Evolutionary conservation across 2,329 filamentous ascomycete species (phyloP).

Genomic region (Corynespora cassiicola): DNA sequence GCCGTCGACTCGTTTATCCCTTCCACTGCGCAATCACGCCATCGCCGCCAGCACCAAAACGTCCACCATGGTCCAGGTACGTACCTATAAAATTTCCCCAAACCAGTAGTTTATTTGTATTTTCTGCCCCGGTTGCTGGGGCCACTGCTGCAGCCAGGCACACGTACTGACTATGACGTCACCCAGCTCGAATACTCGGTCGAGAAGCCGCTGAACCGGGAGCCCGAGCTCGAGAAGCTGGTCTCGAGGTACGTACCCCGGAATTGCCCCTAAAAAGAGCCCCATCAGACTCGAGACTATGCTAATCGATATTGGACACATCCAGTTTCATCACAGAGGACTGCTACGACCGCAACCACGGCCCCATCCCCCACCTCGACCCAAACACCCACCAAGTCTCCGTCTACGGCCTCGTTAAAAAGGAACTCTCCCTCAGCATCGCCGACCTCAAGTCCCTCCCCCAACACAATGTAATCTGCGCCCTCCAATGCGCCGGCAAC

Average conservation of each 20-base stretch:
- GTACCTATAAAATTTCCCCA: constrained; percentile 16
- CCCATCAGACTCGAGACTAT: background rate
- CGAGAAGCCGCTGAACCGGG: constrained; percentile 56
- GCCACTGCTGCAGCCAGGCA: too few species aligned
- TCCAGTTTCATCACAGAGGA: constrained; percentile 56
- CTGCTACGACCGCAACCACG: constrained; percentile 66
- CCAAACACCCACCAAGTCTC: constrained; percentile 50
- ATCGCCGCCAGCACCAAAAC: constrained; percentile 30
- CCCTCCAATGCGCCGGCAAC: constrained; percentile 67
- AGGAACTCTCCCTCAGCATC: constrained; percentile 54
- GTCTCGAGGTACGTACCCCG: constrained; percentile 47
- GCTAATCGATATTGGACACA: background rate
- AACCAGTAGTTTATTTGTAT: constrained; percentile 21
- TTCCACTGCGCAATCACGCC: constrained; percentile 32
- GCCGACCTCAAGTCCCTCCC: constrained; percentile 55
- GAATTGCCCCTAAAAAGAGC: background rate
- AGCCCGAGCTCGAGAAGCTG: constrained; percentile 53
- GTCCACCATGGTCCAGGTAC: constrained; percentile 35
- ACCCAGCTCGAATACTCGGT: constrained; percentile 49
- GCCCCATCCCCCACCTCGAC: constrained; percentile 57
- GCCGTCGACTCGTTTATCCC: constrained; percentile 18
- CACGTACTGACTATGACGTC: constrained; percentile 25
- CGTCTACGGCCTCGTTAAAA: constrained; percentile 58
- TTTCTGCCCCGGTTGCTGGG: too few species aligned
- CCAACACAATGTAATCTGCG: constrained; percentile 63